phyloP scores from a whole-genome alignment of 805 yeast genomes.

The Candida namnaoensis region DNA sequence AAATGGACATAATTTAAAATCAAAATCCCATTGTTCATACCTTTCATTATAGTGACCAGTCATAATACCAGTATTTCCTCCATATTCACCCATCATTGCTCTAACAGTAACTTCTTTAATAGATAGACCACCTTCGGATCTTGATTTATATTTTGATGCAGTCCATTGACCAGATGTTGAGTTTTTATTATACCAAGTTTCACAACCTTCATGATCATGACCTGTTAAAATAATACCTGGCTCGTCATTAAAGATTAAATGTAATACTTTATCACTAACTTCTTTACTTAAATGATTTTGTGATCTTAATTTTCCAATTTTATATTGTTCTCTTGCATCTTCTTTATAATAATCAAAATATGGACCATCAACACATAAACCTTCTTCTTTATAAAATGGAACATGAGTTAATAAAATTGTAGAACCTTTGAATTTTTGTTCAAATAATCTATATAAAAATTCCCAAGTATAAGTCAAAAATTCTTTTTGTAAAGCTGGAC shows the following conservation, averaged over 20 bases:
- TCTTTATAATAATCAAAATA: conserved; percentile 50
- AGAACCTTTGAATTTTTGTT: conserved; percentile 58
- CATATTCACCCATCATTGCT: conserved; percentile 94
- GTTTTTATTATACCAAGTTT: conserved; percentile 48
- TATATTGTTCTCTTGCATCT: conserved; percentile 53
- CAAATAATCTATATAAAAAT: conserved; percentile 54
- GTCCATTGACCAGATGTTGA: conserved; percentile 41
- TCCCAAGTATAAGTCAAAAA: conserved; percentile 62
- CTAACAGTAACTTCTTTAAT: conserved; percentile 78
- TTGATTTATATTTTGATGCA: conserved; percentile 34
- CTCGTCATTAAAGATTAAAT: conserved; percentile 57
- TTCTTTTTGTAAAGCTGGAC: conserved; percentile 76
- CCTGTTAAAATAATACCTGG: conserved; percentile 86
- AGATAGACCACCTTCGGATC: conserved; percentile 18
- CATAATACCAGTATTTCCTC: conserved; percentile 81
- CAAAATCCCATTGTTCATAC: conserved; percentile 49
- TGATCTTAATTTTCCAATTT: conserved; percentile 63
- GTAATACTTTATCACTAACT: conserved; percentile 57
- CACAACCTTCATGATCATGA: conserved; percentile 95
- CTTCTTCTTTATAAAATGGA: conserved; percentile 76
- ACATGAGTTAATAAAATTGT: conserved; percentile 83
- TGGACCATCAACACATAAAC: conserved; percentile 86
- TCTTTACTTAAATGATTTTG: conserved; percentile 78
- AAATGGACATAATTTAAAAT: conserved; percentile 71
- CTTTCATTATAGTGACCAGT: conserved; percentile 55